A percentile compares a stretch with the other conserved stretches of the same genome.
phyloP scores from a whole-genome alignment of 2,329 filamentous ascomycete genomes.

The Grosmannia huntii region DNA sequence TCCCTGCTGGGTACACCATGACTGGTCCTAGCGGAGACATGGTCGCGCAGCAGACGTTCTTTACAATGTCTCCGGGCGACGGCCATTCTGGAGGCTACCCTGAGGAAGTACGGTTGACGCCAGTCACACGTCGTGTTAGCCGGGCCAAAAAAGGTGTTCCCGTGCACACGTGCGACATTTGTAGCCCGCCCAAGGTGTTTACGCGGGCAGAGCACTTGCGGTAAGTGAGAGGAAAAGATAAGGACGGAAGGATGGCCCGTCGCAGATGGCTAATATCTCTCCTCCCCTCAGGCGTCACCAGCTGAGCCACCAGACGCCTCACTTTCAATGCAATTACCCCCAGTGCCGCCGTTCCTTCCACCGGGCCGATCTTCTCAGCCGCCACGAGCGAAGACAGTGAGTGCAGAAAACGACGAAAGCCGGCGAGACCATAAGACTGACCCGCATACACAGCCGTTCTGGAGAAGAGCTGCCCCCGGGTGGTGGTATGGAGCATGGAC shows the following conservation, averaged over 20 bases:
- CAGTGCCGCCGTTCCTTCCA: neutral
- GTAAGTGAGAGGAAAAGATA: neutral
- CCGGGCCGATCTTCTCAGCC: neutral
- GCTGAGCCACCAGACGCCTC: neutral
- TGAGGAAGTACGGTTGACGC: neutral
- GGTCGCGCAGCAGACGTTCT: neutral
- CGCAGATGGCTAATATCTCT: neutral
- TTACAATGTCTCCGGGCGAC: neutral
- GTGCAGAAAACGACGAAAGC: neutral
- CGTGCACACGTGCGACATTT: neutral
- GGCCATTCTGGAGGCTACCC: neutral
- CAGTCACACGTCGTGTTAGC: conserved; percentile 1
- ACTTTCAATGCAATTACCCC: neutral
- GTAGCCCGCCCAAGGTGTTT: neutral
- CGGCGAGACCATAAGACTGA: neutral
- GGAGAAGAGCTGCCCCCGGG: neutral
- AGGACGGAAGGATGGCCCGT: neutral
- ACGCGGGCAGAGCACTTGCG: conserved; percentile 1
- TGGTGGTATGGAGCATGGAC: neutral
- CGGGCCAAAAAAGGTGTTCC: neutral
- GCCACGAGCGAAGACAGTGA: conserved; percentile 1
- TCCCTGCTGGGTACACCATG: neutral
- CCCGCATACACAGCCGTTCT: neutral
- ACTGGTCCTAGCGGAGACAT: neutral
- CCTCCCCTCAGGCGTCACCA: neutral